Conservation (phyloP, 2,329 filamentous ascomycete species). For the Trichoderma sp. region DNA sequence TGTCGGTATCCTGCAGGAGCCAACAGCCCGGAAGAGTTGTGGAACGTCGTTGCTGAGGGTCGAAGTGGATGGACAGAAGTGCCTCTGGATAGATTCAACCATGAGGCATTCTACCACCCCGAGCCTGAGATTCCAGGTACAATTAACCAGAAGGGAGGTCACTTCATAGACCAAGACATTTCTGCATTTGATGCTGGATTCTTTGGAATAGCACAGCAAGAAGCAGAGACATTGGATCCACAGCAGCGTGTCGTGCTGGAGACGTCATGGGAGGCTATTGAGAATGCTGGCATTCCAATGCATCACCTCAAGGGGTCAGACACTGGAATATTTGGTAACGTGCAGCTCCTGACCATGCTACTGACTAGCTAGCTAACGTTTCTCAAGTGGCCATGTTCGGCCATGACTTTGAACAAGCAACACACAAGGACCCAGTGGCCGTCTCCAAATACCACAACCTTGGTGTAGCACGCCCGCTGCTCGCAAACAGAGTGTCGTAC, state of each 20-base stretch:
- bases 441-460: conserved; percentile 40
- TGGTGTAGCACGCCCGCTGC: conserved; percentile 37
- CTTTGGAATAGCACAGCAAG: conserved; percentile 24
- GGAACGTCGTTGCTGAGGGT: conserved; percentile 37
- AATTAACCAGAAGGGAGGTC: background rate
- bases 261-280: conserved; percentile 40
- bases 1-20: conserved; percentile 43
- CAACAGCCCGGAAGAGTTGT: conserved; percentile 34
- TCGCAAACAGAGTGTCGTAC: conserved; percentile 47
- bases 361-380: conserved; percentile 28
- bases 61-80: conserved; percentile 38
- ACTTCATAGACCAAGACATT: conserved; percentile 36
- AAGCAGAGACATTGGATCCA: conserved; percentile 21
- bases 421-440: conserved; percentile 22
- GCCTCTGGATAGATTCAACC: conserved; percentile 39
- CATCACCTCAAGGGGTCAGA: conserved; percentile 26
- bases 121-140: conserved; percentile 34
- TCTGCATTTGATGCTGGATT: conserved; percentile 40
- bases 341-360: conserved; percentile 33
- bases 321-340: conserved; percentile 40
- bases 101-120: conserved; percentile 43
- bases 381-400: conserved; percentile 20
- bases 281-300: conserved; percentile 33
- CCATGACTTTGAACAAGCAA: background rate
- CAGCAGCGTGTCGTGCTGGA: conserved; percentile 34